Evolutionary conservation across 2,329 filamentous ascomycete species (phyloP), one percentile per base, ranked within the genome.

Genomic region (Talaromyces sp.): DNA sequence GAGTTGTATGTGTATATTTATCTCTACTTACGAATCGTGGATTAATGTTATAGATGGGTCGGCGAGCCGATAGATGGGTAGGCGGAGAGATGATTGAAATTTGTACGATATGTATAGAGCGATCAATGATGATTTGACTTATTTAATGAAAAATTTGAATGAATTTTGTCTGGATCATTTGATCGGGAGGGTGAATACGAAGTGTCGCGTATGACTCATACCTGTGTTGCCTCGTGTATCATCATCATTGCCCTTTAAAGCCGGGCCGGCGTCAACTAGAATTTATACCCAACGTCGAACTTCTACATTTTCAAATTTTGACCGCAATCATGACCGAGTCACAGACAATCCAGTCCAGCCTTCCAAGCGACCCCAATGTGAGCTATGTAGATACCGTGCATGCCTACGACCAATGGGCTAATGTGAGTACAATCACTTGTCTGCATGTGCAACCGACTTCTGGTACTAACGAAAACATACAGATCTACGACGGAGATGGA

Each of bases 401-500:
- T 48, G 73, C 73, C 48, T 75, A 76, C 52, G 67, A 75, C 58
- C 71, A 70, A 65, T 76, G 73, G 72, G 70, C 74, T 11, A 63
- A 72, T 66, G 73, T 74, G 65, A 56, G 65, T 43, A 26, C 14
- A 48, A 29, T 17, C 48, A n/a, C 21, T 24, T 29, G 27, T 29
- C 27, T 29, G 27, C 27, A 7, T 29, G 5, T 29, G 27, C 21
- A 19, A 29, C 32, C 9, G 31, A 54, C n/a, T 50, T 53, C 46
- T 43, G 43, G 12, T 17, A 17, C n/a, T n/a, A 17, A n/a, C 1
- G 10, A 41, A 26, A 41, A 26, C 32, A 14, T 32, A 41, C 64
- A 77, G 61, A 75, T 85, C 50, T 89, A 88, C 73, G 86, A 89
- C 71, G 83, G 78, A 32, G 85, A 89, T 64, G 83, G 83, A 32